Base-by-base conservation (phyloP, 2,329 filamentous ascomycete genomes). In the Chaetomiaceae sp. region DNA sequence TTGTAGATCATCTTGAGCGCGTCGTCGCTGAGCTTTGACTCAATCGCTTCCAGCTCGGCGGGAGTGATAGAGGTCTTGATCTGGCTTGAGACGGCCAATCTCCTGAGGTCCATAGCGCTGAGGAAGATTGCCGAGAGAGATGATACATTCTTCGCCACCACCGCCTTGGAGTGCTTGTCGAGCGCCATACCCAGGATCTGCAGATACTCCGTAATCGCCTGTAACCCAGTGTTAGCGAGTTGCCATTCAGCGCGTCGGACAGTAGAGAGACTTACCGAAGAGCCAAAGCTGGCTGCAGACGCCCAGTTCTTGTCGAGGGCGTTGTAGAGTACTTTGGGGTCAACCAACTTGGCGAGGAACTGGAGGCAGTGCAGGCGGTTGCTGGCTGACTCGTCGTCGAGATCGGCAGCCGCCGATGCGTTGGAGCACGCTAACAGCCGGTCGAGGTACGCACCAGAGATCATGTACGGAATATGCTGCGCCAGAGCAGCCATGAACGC, bases 1-100 rank as follows among this genome's bases (percentile, higher is more conserved):
- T 97, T 97, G 72, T 95, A 88, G 44, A 95, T 86, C 82, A 96
- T 93, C 65, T 88, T 86, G 49, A 98, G 78, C 0, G 83, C 79
- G 11, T 85, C 80, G 9, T 84, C 78, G 61, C 88, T 84, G 55
- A 87, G 60, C 10, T 73, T 70, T 2, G 70, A 68, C 61, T 95
- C 88, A 11, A 88, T 71, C 34, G 74, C 70, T 17, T 72, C 65
- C 6, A 86, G 64, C 36, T 76, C 68, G 12, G 74, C 66, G 14
- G 72, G 60, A 29, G 52, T 59, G 34, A 71, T 64, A 10, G 58
- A 57, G 45, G 58, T 57, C 46, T 61, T 63, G 19, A 71, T 64
- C 1, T 76, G 68, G 49, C 75, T 72, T 9, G 64, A 63, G 20
- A 67, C 62, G 18, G 79, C 71, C 42, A 76, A 68, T 51, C 81